A percentile compares a stretch with the other conserved stretches of the same genome.
Conservation (phyloP, 1,284 basidiomycete species). For the Lentinus polychrous region DNA sequence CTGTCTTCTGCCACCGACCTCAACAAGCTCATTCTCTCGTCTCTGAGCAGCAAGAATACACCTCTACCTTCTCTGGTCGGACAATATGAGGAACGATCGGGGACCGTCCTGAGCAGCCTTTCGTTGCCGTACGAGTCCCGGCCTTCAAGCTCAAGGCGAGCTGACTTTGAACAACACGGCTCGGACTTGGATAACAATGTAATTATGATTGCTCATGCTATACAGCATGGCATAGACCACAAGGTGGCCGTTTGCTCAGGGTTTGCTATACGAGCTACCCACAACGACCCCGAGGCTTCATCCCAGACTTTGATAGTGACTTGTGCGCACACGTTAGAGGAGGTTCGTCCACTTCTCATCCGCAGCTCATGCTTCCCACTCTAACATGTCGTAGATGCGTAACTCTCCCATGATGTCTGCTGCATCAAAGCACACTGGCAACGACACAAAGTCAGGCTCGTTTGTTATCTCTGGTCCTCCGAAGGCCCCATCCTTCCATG, state of each 20-base stretch:
- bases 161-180: constrained; percentile 16
- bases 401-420: constrained; percentile 30
- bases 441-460: constrained; percentile 31
- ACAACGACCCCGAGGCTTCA: constrained; percentile 16
- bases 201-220: constrained; percentile 53
- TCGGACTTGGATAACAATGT: constrained; percentile 33
- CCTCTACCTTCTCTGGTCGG: constrained; percentile 20
- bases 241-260: constrained; percentile 56
- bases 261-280: constrained; percentile 43
- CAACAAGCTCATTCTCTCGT: constrained; percentile 12
- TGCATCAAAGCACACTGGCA: constrained; percentile 15
- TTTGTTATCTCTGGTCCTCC: constrained; percentile 31
- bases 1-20: constrained; percentile 10
- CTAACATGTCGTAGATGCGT: constrained; percentile 34
- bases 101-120: constrained; percentile 32
- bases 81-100: constrained; percentile 35
- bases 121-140: constrained; percentile 46
- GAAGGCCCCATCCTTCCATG: constrained; percentile 28
- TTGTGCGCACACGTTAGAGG: constrained; percentile 65
- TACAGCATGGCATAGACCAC: constrained; percentile 33
- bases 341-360: constrained; percentile 29
- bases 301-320: constrained; percentile 43
- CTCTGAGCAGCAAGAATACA: constrained; percentile 17
- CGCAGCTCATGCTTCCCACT: not conserved
- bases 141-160: constrained; percentile 29